Base-by-base conservation (phyloP, 345 rosid species). In the Linum tenue region DNA sequence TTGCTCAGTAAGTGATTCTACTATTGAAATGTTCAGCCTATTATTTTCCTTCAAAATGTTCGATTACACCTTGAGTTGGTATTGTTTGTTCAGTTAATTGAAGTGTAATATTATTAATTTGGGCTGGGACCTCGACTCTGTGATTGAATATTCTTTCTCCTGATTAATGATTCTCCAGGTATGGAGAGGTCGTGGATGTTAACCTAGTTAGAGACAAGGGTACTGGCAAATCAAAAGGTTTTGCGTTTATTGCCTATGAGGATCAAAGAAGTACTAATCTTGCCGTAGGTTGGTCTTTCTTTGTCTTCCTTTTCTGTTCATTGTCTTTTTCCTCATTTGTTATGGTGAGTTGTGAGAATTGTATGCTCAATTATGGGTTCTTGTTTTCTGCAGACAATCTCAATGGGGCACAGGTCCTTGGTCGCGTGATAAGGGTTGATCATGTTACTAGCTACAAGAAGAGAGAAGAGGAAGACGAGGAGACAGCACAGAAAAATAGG, bases 391-490 rank as follows among this genome's bases (percentile, higher is more conserved):
- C 64, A 92, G 98, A 90, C 83, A 92, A 92, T 72, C 60, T 92
- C 70, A 92, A 90, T 69, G 96, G 96, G 57, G 90, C 97, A 3
- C 78, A 76, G 70, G 67, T 92, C 69, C 75, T 78, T 55, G 97
- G 97, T 71, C 73, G 97, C 64, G 81, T 71, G 57, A 70, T 92
- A 62, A 78, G 84, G 70, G 92, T 92, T 44, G 94, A 86, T 70
- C 99, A 92, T 80, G 87, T 78, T 37, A 77, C 73, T 43, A 72
- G 79, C 39, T 92, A 90, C 80, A 78, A 65, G 63, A 94, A 86
- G 88, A 83, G 72, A 70, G 95, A 94, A 74, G 95, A 92, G 56
- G 96, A 90, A 58, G 98, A 89, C 70, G 98, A 92, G 67, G 96
- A 89, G 72, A 81, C 74, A 3, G 73, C 38, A 55, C 82, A 48